Conservation (phyloP, 371 early-diverging fungal species). For the Apophysomyces trapeziformis region DNA sequence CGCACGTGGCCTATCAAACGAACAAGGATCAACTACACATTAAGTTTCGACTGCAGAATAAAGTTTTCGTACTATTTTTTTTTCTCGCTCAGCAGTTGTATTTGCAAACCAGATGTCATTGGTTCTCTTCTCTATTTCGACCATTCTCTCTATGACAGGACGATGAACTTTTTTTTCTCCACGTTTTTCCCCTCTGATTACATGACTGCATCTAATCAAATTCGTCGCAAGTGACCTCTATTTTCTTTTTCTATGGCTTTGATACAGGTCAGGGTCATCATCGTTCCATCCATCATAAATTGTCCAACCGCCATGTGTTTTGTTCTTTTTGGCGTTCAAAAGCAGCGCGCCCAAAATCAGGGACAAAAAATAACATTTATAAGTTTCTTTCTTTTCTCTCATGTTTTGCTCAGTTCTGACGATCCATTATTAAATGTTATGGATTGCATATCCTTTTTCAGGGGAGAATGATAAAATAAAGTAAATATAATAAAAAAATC, state of each 20-base stretch:
- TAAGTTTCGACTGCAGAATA: slow-evolving; percentile 7
- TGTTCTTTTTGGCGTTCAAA: slow-evolving; percentile 3
- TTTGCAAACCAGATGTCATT: slow-evolving; percentile 1
- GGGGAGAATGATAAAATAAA: neutral
- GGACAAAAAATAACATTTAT: neutral
- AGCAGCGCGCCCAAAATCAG: slow-evolving; percentile 3
- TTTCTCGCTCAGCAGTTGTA: slow-evolving; percentile 4
- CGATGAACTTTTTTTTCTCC: neutral
- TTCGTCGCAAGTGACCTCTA: neutral
- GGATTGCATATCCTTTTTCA: slow-evolving; percentile 9
- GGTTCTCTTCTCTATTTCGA: slow-evolving; percentile 6
- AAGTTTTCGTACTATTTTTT: neutral
- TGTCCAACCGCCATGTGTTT: slow-evolving; percentile 7
- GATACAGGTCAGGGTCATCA: slow-evolving; percentile 3
- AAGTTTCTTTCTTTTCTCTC: too few relatives aligned
- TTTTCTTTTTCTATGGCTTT: neutral
- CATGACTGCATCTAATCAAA: slow-evolving; percentile 7
- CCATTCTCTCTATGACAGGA: neutral
- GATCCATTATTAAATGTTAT: slow-evolving; percentile 12
- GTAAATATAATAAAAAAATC: neutral
- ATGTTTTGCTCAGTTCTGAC: neutral
- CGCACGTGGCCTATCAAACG: slow-evolving; percentile 4
- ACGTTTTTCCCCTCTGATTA: neutral
- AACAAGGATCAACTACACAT: slow-evolving; percentile 4
- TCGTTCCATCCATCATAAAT: slow-evolving; percentile 6